Base-by-base conservation (phyloP, 768 basidiomycete genomes). In the Kwoniella dejecticola region DNA sequence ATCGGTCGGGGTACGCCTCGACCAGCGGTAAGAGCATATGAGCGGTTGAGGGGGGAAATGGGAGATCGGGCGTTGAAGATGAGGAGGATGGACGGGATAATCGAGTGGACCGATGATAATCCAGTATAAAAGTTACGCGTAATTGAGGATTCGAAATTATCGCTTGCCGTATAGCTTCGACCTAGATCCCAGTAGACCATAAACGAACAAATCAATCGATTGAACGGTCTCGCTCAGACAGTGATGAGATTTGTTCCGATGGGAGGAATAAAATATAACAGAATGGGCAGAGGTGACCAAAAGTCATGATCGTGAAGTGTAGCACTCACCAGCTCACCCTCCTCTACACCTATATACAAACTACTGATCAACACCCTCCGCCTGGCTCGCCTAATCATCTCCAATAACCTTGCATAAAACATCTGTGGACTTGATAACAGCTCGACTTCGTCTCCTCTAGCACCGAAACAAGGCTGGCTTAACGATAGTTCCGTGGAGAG, bases 281-380 rank as follows among this genome's bases (percentile, higher is more conserved):
- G n/a, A n/a, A n/a, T n/a, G n/a, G n/a, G n/a, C n/a, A n/a, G n/a
- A n/a, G n/a, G n/a, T n/a, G n/a, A n/a, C n/a, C n/a, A n/a, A n/a
- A n/a, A n/a, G n/a, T n/a, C n/a, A n/a, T n/a, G n/a, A n/a, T n/a
- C n/a, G n/a, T n/a, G n/a, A n/a, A n/a, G n/a, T n/a, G n/a, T n/a
- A 4, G 7, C 19, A 33, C 88, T 68, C 58, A 94, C 95, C 66
- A 99, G 83, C 63, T 89, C 85, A 8, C 81, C 80, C 76, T 96
- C 91, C 52, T 86, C 70, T 0, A 67, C 61, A 13, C 77, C 77
- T 11, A 78, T 78, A 52, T 78, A 78, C 38, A 78, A 50, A 41
- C 69, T 78, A 0, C 95, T 96, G 27, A 99, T 83, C 72, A 94
- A 90, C 69, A 99, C 85, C 57, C 93, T 85, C 50, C 81, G 79